Evolutionary conservation across 495 filamentous ascomycete genomes (phyloP), one percentile per base, ranked within the genome.

Genomic region (Rostrohypoxylon terebratum): DNA sequence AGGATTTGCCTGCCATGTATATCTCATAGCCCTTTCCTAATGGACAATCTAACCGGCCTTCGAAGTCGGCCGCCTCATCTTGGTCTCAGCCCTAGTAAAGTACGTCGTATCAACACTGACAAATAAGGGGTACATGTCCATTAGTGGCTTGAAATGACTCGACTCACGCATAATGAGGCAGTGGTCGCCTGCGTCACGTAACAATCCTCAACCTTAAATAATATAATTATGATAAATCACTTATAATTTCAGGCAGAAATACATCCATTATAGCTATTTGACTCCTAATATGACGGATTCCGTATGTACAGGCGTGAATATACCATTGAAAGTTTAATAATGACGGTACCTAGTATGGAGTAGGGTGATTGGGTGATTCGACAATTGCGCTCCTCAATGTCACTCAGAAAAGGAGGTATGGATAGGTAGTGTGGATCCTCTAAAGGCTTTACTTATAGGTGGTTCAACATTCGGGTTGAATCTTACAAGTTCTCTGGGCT

Each of bases 71-170:
- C 58, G 21, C 31, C 50, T 53, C 54, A 58, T 63, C 59, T 14
- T 53, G 48, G 21, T 44, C 44, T 69, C 67, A 63, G 67, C 54
- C 54, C 34, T 60, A 63, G 50, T 63, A 69, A 16, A 51, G 28
- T 42, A 16, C 14, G 42, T 58, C 21, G 47, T 45, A 61, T n/a
- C 16, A 3, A 20, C 7, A 9, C 33, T 34, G 34, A 20, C 36
- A 20, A 38, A 69, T 58, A 31, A 21, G 42, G 55, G 20, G 36
- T 28, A 28, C 28, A 28, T 28, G 28, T 28, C 3, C 5, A 14
- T 16, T 25, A 42, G 47, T 23, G 21, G 40, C 50, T 28, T 34
- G 36, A 58, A 42, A 31, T 13, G 53, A 51, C n/a, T n/a, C n/a
- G 53, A 63, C 36, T 28, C 40, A 59, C 58, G 51, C 50, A 38